phyloP scores from a whole-genome alignment of 1,139 yeast genomes.

The Lodderomyces elongisporus region DNA sequence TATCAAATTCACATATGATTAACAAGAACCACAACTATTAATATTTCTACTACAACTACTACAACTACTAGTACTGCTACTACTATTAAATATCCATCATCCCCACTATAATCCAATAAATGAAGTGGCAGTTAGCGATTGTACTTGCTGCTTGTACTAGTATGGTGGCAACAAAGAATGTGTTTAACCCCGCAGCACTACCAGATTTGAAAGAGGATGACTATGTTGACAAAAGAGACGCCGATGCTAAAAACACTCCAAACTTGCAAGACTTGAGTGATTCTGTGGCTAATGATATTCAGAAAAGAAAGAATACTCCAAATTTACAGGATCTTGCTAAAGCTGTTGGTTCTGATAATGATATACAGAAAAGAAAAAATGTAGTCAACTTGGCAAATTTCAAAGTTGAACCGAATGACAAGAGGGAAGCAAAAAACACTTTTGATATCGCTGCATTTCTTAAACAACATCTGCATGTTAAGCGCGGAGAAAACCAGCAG shows the following conservation, averaged over 20 bases:
- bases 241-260: slow-evolving; percentile 20
- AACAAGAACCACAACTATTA: too few species aligned
- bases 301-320: slow-evolving; percentile 3
- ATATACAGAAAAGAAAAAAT: slow-evolving; percentile 1
- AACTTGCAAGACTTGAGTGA: slow-evolving; percentile 15
- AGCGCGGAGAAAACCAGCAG: not conserved
- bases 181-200: slow-evolving; percentile 10
- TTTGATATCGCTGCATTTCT: slow-evolving; percentile 11
- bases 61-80: too few species aligned
- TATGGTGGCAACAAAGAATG: slow-evolving; percentile 14
- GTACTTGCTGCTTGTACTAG: too few species aligned
- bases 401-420: slow-evolving; percentile 4
- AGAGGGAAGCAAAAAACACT: slow-evolving; percentile 19
- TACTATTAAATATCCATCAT: too few species aligned
- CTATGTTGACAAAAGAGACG: slow-evolving; percentile 14
- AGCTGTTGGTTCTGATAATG: not conserved
- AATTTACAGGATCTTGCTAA: slow-evolving; percentile 1
- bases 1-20: too few species aligned
- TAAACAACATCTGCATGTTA: not conserved
- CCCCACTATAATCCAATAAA: too few species aligned
- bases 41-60: too few species aligned
- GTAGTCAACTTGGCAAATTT: slow-evolving; percentile 1
- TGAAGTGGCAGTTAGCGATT: too few species aligned
- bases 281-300: slow-evolving; percentile 15
- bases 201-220: not conserved